These are phyloP conservation scores for Pythium aristosporum DNA, from an alignment of 352 stramenopile genomes.

Conservation along the genomic window DNA sequence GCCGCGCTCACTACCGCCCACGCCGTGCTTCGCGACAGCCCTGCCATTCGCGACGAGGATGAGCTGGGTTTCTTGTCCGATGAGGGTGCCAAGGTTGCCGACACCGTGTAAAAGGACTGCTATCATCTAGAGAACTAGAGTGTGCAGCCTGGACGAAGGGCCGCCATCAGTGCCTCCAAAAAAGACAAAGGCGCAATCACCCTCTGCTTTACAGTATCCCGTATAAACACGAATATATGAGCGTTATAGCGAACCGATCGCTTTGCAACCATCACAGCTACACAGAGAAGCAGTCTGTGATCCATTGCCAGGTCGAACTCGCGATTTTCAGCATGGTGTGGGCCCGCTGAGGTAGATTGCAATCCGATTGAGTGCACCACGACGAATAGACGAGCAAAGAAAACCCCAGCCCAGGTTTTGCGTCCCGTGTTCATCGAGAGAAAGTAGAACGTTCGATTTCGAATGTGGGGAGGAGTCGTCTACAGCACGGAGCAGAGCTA, in stretches of 20 bases:
- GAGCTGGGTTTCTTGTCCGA: constrained; percentile 77
- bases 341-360: not conserved
- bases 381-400: no score
- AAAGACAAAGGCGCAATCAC: not conserved
- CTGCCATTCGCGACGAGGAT: constrained; percentile 71
- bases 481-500: constrained; percentile 1
- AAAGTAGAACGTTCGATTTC: not conserved
- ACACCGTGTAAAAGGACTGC: constrained; percentile 51
- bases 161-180: not conserved
- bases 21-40: constrained; percentile 77
- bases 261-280: no score
- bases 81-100: constrained; percentile 62
- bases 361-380: no score
- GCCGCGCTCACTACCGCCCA: constrained; percentile 74
- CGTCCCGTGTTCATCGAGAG: no score
- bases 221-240: constrained; percentile 9
- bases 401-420: no score
- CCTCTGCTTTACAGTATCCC: not conserved
- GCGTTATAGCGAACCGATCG: not conserved
- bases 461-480: constrained; percentile 2
- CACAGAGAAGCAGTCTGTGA: no score
- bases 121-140: not conserved
- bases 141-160: not conserved
- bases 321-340: not conserved
- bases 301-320: no score